Evolutionary conservation across 192 early-diverging fungal genomes (phyloP), one percentile per base, ranked within the genome.

Genomic region (Podila verticillata): DNA sequence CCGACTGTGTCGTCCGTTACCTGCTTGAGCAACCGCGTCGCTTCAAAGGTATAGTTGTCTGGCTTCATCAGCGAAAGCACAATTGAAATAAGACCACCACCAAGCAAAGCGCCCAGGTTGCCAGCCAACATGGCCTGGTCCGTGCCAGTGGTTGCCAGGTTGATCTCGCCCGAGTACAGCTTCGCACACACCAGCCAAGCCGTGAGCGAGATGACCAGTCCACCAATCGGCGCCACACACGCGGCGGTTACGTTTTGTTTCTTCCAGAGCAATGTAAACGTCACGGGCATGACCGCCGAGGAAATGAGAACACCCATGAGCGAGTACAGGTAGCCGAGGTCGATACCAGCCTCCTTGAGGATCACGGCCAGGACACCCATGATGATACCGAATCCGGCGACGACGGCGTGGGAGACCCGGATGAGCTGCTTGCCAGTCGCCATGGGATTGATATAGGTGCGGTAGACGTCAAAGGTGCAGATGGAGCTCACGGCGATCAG

Each of bases 61-160:
- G 92, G 90, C 47, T 90, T 83, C 35, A 87, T 29, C 36, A 51
- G 57, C 7, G 77, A 68, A 20, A 80, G 44, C 6, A 72, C 47
- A 0, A 71, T 61, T 1, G 77, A 80, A 36, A 80, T 80, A 17
- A 65, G 19, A 2, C 77, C 77, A 19, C 77, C 77, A 34, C 77
- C 63, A 26, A 80, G 34, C 51, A 80, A 8, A 0, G 85, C 87
- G 3, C 85, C 87, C 47, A 93, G 60, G 68, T 93, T 94, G 12
- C 92, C 92, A 3, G 92, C 90, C 74, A 94, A 86, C 91, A 93
- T 93, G 20, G 92, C 92, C 56, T 93, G 89, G 63, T 93, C 91
- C 13, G 75, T 86, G 44, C 85, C 84, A 13, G 92, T 92, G 20
- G 85, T 78, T 3, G 74, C 81, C 1, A 94, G 44, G 2, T 82